Percentiles rank a stretch among this genome's conserved stretches.
Conservation (phyloP, 768 basidiomycete genomes). For the Termitomyces sp. region DNA sequence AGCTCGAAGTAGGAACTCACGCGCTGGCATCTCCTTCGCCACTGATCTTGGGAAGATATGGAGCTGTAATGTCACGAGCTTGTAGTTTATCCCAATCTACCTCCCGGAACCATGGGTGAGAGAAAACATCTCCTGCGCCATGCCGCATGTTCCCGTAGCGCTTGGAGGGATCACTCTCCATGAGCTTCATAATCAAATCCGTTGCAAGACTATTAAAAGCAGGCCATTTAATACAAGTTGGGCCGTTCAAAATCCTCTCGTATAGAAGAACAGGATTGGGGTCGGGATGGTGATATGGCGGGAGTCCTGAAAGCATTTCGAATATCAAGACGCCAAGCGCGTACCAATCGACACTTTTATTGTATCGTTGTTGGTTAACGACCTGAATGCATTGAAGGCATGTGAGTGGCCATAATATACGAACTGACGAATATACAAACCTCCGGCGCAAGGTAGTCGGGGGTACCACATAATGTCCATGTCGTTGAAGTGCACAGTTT, state of each 20-base stretch:
- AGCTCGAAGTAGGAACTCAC: conserved; percentile 39
- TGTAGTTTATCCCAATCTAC: conserved; percentile 86
- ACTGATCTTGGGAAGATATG: conserved; percentile 87
- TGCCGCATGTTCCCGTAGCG: conserved; percentile 87
- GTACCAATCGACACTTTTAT: conserved; percentile 98
- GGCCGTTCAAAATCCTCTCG: conserved; percentile 83
- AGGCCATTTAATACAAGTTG: conserved; percentile 76
- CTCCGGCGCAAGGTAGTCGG: conserved; percentile 97
- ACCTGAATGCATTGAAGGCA: conserved; percentile 38
- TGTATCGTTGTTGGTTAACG: conserved; percentile 80
- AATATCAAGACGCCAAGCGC: conserved; percentile 95
- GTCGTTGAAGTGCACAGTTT: conserved; percentile 84
- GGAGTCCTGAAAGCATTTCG: conserved; percentile 95
- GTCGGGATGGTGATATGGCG: conserved; percentile 90
- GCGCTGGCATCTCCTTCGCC: conserved; percentile 96
- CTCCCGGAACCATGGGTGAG: conserved; percentile 91
- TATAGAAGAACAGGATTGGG: conserved; percentile 84
- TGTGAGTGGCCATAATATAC: conserved; percentile 7
- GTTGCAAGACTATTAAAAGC: conserved; percentile 70
- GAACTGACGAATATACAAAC: conserved; percentile 26
- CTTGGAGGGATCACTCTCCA: conserved; percentile 84
- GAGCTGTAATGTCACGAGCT: conserved; percentile 86
- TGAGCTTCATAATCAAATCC: conserved; percentile 85
- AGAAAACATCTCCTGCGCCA: conserved; percentile 88
- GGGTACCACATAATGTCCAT: conserved; percentile 94